Conservation (phyloP, 306 rosid genomes). For the Acmispon strigosus region DNA sequence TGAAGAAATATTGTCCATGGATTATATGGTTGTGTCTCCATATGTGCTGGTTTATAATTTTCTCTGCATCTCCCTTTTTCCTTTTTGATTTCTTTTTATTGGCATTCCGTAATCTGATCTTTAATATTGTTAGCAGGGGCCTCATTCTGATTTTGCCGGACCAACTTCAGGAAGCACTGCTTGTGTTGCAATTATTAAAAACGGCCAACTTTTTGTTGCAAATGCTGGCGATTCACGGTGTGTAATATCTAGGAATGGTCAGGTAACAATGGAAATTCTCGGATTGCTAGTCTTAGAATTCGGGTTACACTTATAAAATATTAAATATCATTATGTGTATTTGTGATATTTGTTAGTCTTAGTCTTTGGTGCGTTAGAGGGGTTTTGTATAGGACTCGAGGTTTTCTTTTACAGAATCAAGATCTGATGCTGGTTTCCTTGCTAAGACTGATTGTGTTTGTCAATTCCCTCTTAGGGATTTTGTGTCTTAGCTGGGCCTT, state of each 20-base stretch:
- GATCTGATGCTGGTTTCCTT: no score
- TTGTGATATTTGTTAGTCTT: no score
- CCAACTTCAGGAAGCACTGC: constrained; percentile 97
- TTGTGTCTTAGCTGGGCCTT: no score
- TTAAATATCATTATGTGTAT: no score
- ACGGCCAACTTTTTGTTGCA: constrained; percentile 64
- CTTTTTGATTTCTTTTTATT: background rate
- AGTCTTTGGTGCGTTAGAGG: no score
- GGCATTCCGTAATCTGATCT: constrained; percentile 10
- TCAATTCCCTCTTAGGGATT: no score
- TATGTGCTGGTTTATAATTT: background rate
- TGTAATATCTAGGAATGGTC: constrained; percentile 86
- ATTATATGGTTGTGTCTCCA: background rate
- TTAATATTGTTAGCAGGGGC: constrained; percentile 54
- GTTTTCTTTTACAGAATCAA: no score
- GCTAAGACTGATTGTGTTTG: no score
- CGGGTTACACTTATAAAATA: no score
- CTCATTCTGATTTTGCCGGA: constrained; percentile 85
- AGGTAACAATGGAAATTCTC: constrained; percentile 41
- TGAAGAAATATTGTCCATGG: background rate
- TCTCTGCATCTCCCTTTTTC: background rate
- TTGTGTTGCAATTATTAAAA: constrained; percentile 76
- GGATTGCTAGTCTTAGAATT: no score
- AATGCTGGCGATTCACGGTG: constrained; percentile 98
- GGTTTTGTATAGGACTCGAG: no score